Conservation (phyloP, 2,329 filamentous ascomycete genomes). For the Pseudocercospora vitis region DNA sequence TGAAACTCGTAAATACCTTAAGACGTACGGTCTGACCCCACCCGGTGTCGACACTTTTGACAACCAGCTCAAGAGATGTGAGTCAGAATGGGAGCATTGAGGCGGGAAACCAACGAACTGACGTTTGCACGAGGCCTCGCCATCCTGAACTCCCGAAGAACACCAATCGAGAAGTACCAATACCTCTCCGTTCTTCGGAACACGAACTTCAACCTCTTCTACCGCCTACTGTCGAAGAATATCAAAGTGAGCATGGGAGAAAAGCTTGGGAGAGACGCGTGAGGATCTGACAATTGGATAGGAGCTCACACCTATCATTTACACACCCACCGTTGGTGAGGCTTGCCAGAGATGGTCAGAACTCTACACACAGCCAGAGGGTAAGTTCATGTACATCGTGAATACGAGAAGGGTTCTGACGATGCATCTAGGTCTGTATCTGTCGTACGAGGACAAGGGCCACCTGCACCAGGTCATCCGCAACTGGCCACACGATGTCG, state of each 20-base stretch:
- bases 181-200: conserved; percentile 75
- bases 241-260: conserved; percentile 48
- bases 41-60: conserved; percentile 53
- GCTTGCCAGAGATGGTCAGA: conserved; percentile 96
- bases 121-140: conserved; percentile 59
- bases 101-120: conserved; percentile 12
- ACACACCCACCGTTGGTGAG: conserved; percentile 89
- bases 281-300: conserved; percentile 38
- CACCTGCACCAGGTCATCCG: conserved; percentile 83
- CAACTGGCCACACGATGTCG: conserved; percentile 92
- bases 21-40: conserved; percentile 55
- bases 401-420: not conserved
- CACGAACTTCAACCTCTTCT: conserved; percentile 79
- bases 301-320: conserved; percentile 80
- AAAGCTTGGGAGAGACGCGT: not conserved
- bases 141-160: conserved; percentile 69
- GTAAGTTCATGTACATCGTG: conserved; percentile 41
- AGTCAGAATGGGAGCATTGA: conserved; percentile 21
- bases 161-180: conserved; percentile 77
- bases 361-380: conserved; percentile 92
- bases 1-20: conserved; percentile 52
- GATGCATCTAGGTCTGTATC: conserved; percentile 66
- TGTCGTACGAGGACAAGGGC: conserved; percentile 91
- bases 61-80: conserved; percentile 52
- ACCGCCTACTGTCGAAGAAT: conserved; percentile 76